Base-by-base conservation (phyloP, 176 grass and related monocot genomes). In the Carex littledalei region DNA sequence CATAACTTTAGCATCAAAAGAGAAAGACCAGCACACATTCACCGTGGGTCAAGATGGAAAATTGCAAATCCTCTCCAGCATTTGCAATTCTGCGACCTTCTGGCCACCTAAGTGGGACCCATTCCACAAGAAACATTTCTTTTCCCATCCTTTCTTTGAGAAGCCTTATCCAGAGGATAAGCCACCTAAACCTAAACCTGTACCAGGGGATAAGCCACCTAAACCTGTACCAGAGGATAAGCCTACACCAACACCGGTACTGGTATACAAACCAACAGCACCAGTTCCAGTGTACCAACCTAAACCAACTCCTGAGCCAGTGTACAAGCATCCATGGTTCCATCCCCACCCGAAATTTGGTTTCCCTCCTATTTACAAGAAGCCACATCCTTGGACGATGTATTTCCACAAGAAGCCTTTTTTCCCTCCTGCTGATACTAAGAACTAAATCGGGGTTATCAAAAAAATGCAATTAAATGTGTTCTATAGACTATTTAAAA, bases 11-110 rank as follows among this genome's bases (percentile, higher is more conserved):
- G 79, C 79, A 61, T 81, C 79, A 18, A 59, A 37, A 63, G 79
- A 81, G 79, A 81, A 81, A 43, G 79, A 81, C 31, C 57, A 81
- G 26, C 79, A 81, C 29, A 81, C 79, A 3, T 81, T 81, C 26
- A 81, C 79, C 3, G 59, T 81, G 3, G 79, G 79, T 15, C 15
- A 81, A 21, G 57, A 81, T 3, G 79, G 79, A 3, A 81, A 81
- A 39, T 32, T 81, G 55, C 79, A 63, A 41, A 57, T 81, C 31
- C 24, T 81, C 3, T 81, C 79, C 15, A 81, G 79, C 57, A 81
- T 81, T 61, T 81, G 79, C 54, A 61, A 57, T 8, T 81, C 79
- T 18, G 79, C 29, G 1, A 81, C 57, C 1, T 81, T 81, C 79
- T 81, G 79, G 79, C 78, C 78, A 22, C 52, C 22, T 37, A 81